Conservation (phyloP, 441 rosid genomes). For the Mallotus japonicus region DNA sequence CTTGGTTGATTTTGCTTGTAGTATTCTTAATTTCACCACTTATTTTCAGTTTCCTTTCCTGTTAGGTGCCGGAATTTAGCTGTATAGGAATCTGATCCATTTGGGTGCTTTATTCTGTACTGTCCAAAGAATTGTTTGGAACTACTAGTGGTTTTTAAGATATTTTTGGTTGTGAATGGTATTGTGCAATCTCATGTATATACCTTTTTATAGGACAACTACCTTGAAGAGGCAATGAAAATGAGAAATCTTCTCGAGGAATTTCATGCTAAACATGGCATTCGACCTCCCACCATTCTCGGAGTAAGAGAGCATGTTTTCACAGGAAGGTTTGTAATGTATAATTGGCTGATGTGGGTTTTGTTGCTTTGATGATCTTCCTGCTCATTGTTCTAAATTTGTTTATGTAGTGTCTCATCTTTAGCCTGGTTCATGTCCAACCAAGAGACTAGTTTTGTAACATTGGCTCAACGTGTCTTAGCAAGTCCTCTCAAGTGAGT, state of each 20-base stretch:
- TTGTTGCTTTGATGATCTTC: constrained; percentile 23
- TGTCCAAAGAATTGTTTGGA: not conserved
- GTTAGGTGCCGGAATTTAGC: not conserved
- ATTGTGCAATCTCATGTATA: constrained; percentile 8
- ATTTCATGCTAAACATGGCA: constrained; percentile 85
- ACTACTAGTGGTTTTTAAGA: not conserved
- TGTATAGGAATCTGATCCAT: not conserved
- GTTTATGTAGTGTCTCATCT: constrained; percentile 84
- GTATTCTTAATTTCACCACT: not conserved
- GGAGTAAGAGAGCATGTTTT: constrained; percentile 95
- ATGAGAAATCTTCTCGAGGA: constrained; percentile 97
- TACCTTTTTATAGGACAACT: constrained; percentile 62
- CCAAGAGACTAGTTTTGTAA: constrained; percentile 98
- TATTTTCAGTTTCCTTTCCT: not conserved
- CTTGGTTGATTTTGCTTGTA: not conserved
- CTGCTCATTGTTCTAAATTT: constrained; percentile 28
- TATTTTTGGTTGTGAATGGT: not conserved
- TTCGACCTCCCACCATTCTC: constrained; percentile 89
- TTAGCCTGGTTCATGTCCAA: constrained; percentile 99
- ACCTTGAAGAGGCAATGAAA: constrained; percentile 95
- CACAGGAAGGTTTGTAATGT: constrained; percentile 75
- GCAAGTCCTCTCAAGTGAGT: constrained; percentile 96
- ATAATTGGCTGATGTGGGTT: not conserved
- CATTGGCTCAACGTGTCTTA: constrained; percentile 91
- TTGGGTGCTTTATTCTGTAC: not conserved